phyloP scores from a whole-genome alignment of 768 basidiomycete genomes.

The Boletus pseudo-olivaceus region DNA sequence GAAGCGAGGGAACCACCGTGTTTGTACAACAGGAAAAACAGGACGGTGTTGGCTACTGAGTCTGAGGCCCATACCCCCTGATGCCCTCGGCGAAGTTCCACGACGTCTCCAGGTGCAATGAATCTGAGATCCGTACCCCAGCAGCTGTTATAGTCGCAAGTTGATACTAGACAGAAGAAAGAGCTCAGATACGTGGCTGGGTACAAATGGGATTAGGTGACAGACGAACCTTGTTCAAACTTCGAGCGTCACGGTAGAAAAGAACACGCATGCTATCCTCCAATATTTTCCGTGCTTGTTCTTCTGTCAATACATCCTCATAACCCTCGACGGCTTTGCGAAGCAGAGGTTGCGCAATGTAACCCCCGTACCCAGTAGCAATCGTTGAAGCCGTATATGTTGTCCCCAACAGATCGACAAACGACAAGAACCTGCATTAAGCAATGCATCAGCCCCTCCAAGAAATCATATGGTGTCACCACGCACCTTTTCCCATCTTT shows the following conservation, averaged over 20 bases:
- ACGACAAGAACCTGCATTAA: constrained; percentile 77
- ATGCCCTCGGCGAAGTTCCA: constrained; percentile 95
- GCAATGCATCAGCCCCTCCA: background rate
- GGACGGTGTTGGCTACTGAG: constrained; percentile 48
- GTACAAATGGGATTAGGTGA: background rate
- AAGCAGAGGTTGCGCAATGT: constrained; percentile 90
- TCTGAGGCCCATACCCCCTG: constrained; percentile 87
- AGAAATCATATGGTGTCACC: background rate
- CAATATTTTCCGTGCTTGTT: constrained; percentile 74
- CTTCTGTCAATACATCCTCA: constrained; percentile 70
- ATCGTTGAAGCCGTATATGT: constrained; percentile 92
- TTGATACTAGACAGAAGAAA: constrained; percentile 71
- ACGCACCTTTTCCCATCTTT: constrained; percentile 77
- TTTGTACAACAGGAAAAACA: constrained; percentile 9
- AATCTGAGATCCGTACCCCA: constrained; percentile 78
- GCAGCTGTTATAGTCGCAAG: constrained; percentile 79
- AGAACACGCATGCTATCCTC: constrained; percentile 88
- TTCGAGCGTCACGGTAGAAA: constrained; percentile 94
- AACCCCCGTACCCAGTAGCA: constrained; percentile 91
- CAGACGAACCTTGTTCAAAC: constrained; percentile 81
- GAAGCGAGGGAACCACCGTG: background rate
- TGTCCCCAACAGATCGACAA: constrained; percentile 94
- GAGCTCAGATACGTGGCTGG: background rate
- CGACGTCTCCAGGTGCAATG: constrained; percentile 67
- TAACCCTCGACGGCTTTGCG: constrained; percentile 86